Percentiles rank a stretch among this genome's conserved stretches.
Conservation (phyloP, 352 stramenopile genomes). For the Thalassiosira delicatula region DNA sequence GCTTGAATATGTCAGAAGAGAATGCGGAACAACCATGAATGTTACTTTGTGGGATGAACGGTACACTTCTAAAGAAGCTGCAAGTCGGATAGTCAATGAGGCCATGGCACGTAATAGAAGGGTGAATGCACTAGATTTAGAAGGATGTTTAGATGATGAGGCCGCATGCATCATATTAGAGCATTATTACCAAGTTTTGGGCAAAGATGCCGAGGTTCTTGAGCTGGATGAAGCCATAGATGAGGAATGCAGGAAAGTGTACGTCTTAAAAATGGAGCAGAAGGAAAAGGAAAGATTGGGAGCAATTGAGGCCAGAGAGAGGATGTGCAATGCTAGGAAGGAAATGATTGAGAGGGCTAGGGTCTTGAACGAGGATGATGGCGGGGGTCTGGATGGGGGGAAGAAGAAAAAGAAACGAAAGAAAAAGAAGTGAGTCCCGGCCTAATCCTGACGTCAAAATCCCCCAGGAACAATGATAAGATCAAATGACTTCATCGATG, state of each 20-base stretch:
- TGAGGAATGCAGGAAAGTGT: conserved; percentile 37
- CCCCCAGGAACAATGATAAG: too few relatives aligned
- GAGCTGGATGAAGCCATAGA: conserved; percentile 7
- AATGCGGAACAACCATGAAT: conserved; percentile 59
- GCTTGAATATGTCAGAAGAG: conserved; percentile 56
- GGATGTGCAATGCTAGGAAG: conserved; percentile 34
- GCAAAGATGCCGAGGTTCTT: conserved; percentile 37
- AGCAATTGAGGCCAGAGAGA: conserved; percentile 45
- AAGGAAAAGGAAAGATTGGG: conserved; percentile 26
- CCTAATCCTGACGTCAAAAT: too few relatives aligned
- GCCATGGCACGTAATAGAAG: conserved; percentile 34
- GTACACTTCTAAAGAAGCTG: conserved; percentile 80
- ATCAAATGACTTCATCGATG: too few relatives aligned
- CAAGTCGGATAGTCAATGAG: conserved; percentile 51
- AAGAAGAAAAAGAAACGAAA: conserved; percentile 71
- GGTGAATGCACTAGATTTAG: conserved; percentile 44
- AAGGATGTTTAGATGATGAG: conserved; percentile 71
- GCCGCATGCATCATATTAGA: conserved; percentile 83
- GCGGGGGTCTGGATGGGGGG: conserved; percentile 51
- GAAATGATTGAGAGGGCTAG: conserved; percentile 67
- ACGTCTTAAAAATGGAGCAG: conserved; percentile 22
- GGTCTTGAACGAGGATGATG: conserved; percentile 30
- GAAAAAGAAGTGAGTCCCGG: conserved; percentile 20
- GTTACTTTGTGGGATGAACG: conserved; percentile 80
- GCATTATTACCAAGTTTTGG: conserved; percentile 76